These are phyloP conservation scores for Cladorrhinum samala DNA, from an alignment of 495 filamentous ascomycete species.

Conservation along the genomic window DNA sequence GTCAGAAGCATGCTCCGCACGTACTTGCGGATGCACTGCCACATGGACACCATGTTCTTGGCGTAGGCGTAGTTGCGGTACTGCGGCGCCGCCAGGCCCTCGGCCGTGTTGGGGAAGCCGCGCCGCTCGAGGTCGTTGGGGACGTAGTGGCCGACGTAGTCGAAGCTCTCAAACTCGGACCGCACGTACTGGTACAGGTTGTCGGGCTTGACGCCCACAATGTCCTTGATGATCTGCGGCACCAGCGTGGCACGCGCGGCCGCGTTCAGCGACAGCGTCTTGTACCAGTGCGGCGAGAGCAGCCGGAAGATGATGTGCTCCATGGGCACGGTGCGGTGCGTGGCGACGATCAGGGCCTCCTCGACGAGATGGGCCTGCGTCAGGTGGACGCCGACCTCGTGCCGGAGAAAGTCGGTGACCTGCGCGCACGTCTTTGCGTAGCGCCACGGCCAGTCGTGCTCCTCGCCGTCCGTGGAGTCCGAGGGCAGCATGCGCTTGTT, in stretches of 20 bases:
- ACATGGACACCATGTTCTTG: constrained; percentile 36
- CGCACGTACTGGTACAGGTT: constrained; percentile 26
- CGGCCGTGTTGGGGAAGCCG: constrained; percentile 36
- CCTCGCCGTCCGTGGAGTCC: constrained; percentile 28
- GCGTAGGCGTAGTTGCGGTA: constrained; percentile 46
- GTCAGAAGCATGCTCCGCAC: too few species aligned
- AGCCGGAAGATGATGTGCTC: constrained; percentile 37
- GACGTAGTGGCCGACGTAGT: constrained; percentile 37
- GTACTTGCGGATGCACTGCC: constrained; percentile 33
- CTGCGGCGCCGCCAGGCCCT: constrained; percentile 26
- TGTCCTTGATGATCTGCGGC: constrained; percentile 34
- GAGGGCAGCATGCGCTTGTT: constrained; percentile 32
- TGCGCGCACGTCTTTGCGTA: constrained; percentile 49
- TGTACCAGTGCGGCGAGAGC: constrained; percentile 44
- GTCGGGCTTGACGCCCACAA: constrained; percentile 30
- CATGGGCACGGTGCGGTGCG: constrained; percentile 34
- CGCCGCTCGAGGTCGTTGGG: constrained; percentile 39
- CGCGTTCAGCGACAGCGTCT: constrained; percentile 44
- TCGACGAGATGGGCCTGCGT: constrained; percentile 43
- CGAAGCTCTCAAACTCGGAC: constrained; percentile 34
- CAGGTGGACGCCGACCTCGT: constrained; percentile 43
- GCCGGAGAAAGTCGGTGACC: constrained; percentile 42
- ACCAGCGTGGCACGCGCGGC: constrained; percentile 41
- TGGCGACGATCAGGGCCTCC: constrained; percentile 42
- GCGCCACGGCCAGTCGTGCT: constrained; percentile 46